Percentiles rank a stretch among this genome's conserved stretches.
Conservation (phyloP, 352 stramenopile genomes). For the Pythium sp. region DNA sequence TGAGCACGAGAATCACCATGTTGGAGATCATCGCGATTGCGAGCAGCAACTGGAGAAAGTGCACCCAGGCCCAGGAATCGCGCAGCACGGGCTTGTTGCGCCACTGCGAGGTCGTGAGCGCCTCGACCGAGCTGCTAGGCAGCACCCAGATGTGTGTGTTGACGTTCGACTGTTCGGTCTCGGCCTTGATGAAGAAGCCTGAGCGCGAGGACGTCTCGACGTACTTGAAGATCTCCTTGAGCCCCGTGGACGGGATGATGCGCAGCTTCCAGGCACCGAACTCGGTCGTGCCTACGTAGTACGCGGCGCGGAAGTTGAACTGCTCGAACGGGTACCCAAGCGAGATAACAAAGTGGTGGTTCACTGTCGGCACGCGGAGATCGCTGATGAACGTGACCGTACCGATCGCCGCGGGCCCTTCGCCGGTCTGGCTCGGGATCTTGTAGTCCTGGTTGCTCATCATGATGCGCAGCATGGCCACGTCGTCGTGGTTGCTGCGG, state of each 20-base stretch:
- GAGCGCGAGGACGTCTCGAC: constrained; percentile 7
- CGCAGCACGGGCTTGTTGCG: constrained; percentile 18
- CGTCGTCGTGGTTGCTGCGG: constrained; percentile 18
- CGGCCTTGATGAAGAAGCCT: constrained; percentile 3
- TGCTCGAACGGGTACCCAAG: constrained; percentile 36
- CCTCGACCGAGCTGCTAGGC: neutral
- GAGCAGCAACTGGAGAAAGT: constrained; percentile 42
- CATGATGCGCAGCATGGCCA: constrained; percentile 27
- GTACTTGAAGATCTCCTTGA: constrained; percentile 6
- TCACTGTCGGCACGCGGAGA: constrained; percentile 17
- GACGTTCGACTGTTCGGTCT: constrained; percentile 16
- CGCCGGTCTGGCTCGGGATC: constrained; percentile 24
- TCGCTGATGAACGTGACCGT: constrained; percentile 34
- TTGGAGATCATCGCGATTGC: constrained; percentile 31
- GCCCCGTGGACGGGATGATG: constrained; percentile 19
- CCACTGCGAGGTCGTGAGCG: neutral
- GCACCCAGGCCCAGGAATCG: constrained; percentile 52
- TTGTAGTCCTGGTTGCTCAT: constrained; percentile 43
- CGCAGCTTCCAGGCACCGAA: constrained; percentile 33
- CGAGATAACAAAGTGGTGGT: constrained; percentile 26
- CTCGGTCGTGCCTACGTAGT: constrained; percentile 26
- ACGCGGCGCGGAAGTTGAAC: constrained; percentile 19
- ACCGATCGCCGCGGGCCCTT: constrained; percentile 25
- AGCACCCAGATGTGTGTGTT: constrained; percentile 10
- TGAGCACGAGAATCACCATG: constrained; percentile 29